These are phyloP conservation scores for Dentipellis fragilis DNA, from an alignment of 768 basidiomycete species.

Conservation along the genomic window DNA sequence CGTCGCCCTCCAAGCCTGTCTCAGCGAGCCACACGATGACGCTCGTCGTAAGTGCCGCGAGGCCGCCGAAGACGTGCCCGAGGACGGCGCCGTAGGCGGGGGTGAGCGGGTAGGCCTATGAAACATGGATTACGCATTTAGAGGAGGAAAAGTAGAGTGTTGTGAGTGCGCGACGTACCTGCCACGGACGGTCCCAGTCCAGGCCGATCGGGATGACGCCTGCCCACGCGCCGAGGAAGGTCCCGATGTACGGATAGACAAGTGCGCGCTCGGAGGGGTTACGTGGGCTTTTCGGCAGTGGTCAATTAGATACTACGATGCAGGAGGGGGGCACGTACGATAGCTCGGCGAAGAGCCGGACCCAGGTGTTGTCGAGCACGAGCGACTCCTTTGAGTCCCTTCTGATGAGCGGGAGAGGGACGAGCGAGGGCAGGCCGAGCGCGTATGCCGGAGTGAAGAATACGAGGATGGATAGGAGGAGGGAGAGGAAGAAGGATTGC, in stretches of 20 bases:
- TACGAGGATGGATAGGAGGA: slow-evolving; percentile 57
- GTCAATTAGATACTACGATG: not conserved
- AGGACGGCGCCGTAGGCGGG: slow-evolving; percentile 61
- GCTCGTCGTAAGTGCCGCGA: slow-evolving; percentile 42
- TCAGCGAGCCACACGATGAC: slow-evolving; percentile 18
- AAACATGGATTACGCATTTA: slow-evolving; percentile 2
- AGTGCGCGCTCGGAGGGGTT: slow-evolving; percentile 69
- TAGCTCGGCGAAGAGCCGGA: slow-evolving; percentile 72
- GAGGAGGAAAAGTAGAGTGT: not conserved
- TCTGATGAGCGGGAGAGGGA: slow-evolving; percentile 1
- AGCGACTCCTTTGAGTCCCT: slow-evolving; percentile 28
- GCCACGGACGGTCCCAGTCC: slow-evolving; percentile 98
- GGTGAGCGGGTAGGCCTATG: slow-evolving; percentile 75
- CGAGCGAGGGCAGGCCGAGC: slow-evolving; percentile 46
- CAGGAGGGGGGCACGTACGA: slow-evolving; percentile 42
- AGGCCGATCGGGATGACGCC: slow-evolving; percentile 81
- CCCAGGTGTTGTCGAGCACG: slow-evolving; percentile 56
- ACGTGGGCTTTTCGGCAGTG: slow-evolving; percentile 29
- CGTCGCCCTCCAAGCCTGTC: slow-evolving; percentile 7
- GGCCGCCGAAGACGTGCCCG: slow-evolving; percentile 56
- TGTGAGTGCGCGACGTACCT: slow-evolving; percentile 36
- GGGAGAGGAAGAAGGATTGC: slow-evolving; percentile 60
- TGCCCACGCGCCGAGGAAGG: slow-evolving; percentile 67
- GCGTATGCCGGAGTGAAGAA: slow-evolving; percentile 62
- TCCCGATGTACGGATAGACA: slow-evolving; percentile 69